Evolutionary conservation across 2,329 filamentous ascomycete genomes (phyloP).

Genomic region (Fusarium austroafricanum): DNA sequence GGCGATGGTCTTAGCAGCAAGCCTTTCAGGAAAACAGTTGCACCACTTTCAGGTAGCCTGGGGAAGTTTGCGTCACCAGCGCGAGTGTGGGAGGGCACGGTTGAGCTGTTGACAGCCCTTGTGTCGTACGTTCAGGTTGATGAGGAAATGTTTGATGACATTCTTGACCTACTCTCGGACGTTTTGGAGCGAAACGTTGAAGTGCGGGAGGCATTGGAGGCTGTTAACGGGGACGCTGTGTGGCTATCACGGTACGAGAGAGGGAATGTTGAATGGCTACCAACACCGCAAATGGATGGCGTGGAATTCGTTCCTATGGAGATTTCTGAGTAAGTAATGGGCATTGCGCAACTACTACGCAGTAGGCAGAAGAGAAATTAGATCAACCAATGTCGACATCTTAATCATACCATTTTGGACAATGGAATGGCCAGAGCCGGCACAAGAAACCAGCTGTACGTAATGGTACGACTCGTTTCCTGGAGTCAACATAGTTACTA

Average conservation of each 20-base stretch:
- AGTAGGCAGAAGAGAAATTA: slow-evolving; percentile 9
- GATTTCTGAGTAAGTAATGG: slow-evolving; percentile 17
- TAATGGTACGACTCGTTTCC: slow-evolving; percentile 2
- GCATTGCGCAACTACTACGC: slow-evolving; percentile 9
- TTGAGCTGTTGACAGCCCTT: slow-evolving; percentile 69
- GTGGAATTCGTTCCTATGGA: slow-evolving; percentile 53
- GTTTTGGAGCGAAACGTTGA: slow-evolving; percentile 58
- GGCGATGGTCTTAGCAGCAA: slow-evolving; percentile 39
- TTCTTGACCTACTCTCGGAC: slow-evolving; percentile 71
- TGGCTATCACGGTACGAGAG: slow-evolving; percentile 73
- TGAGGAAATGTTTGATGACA: slow-evolving; percentile 77
- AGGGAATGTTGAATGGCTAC: slow-evolving; percentile 53
- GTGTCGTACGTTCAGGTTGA: slow-evolving; percentile 72
- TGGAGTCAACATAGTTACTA: slow-evolving; percentile 23
- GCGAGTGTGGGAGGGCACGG: slow-evolving; percentile 72
- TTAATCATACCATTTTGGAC: slow-evolving; percentile 14
- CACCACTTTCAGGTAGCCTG: slow-evolving; percentile 53
- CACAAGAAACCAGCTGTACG: neutral
- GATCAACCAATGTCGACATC: slow-evolving; percentile 19
- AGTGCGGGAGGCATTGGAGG: slow-evolving; percentile 69
- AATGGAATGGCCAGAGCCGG: slow-evolving; percentile 27
- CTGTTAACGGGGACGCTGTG: slow-evolving; percentile 78
- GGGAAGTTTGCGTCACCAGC: slow-evolving; percentile 70
- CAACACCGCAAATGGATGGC: slow-evolving; percentile 58
- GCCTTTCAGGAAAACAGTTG: slow-evolving; percentile 9